Base-by-base conservation (phyloP, 1,284 basidiomycete species). In the Moniliophthora roreri region DNA sequence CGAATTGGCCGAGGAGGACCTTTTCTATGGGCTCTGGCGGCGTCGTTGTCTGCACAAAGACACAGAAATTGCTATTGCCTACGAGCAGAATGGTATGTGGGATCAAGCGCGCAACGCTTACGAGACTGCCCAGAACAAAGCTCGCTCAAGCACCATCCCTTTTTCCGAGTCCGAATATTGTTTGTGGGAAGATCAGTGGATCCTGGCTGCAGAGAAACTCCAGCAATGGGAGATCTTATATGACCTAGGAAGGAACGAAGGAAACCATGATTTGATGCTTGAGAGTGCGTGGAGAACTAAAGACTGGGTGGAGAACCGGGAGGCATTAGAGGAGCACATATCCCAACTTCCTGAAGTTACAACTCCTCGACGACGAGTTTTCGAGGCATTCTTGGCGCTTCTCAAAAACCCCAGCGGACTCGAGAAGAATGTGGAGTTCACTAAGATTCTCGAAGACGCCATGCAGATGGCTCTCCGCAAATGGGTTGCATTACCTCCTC, bases 161-260 rank as follows among this genome's bases (percentile, higher is more conserved):
- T 99, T 97, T 74, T 91, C 91, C 34, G 97, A 99, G 70, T 82
- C 90, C 5, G 97, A 99, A 70, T 99, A 97, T 69, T 94, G 92
- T 63, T 77, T 99, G 16, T 99, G 97, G 97, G 97, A 99, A 69
- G 98, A 99, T 67, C 97, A 99, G 70, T 99, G 98, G 97, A 92
- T 99, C 57, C 76, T 97, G 15, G 86, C 95, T 3, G 91, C 95
- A 0, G 93, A 97, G 71, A 99, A 99, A 72, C 77, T 99, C 23
- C 97, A 99, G 68, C 91, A 98, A 64, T 99, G 97, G 97, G 97
- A 99, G 56, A 84, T 92, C 36, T 79, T 99, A 15, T 85, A 91
- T 56, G 95, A 98, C 47, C 81, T 99, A n/a, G 95, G 95, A 1
- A 88, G 89, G 60, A 86, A 81, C 50, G 97, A 99, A 69, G 85